phyloP scores from a whole-genome alignment of 2,329 filamentous ascomycete genomes.

The Metarhizium brunneum region DNA sequence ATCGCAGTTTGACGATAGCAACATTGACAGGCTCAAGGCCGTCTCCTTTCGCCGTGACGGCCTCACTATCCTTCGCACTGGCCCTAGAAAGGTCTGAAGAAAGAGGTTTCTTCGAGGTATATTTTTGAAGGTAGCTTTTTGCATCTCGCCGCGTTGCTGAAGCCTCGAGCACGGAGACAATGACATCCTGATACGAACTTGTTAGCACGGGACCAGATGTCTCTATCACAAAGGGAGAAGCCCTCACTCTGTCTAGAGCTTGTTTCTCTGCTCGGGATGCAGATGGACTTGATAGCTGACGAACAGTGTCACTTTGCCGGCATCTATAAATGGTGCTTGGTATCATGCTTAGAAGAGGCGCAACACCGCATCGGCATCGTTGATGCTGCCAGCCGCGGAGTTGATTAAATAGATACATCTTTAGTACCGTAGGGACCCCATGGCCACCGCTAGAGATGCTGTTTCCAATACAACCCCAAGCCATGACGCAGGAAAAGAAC shows the following conservation, averaged over 20 bases:
- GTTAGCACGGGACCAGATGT: not conserved
- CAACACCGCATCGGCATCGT: not conserved
- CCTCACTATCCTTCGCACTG: not conserved
- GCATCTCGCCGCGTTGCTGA: conserved; percentile 90
- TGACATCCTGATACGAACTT: conserved; percentile 57
- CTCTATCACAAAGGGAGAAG: not conserved
- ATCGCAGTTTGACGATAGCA: conserved; percentile 76
- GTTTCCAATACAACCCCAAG: conserved; percentile 28
- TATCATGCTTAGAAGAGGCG: not conserved
- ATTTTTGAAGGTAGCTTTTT: conserved; percentile 82
- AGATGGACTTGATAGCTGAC: conserved; percentile 20
- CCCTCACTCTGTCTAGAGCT: conserved; percentile 21
- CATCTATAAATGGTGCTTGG: conserved; percentile 2
- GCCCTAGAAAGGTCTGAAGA: not conserved
- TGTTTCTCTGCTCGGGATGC: conserved; percentile 20
- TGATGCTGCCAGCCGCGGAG: not conserved
- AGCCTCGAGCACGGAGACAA: conserved; percentile 77
- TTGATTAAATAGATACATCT: conserved; percentile 3
- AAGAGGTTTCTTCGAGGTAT: conserved; percentile 36
- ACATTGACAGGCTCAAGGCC: conserved; percentile 40
- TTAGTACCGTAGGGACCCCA: conserved; percentile 6
- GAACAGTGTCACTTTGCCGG: conserved; percentile 10
- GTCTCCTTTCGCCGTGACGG: not conserved
- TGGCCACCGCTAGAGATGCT: conserved; percentile 22
- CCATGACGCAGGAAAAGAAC: conserved; percentile 25